Conservation (phyloP, 1,284 basidiomycete species). For the Xerocomus tenax region DNA sequence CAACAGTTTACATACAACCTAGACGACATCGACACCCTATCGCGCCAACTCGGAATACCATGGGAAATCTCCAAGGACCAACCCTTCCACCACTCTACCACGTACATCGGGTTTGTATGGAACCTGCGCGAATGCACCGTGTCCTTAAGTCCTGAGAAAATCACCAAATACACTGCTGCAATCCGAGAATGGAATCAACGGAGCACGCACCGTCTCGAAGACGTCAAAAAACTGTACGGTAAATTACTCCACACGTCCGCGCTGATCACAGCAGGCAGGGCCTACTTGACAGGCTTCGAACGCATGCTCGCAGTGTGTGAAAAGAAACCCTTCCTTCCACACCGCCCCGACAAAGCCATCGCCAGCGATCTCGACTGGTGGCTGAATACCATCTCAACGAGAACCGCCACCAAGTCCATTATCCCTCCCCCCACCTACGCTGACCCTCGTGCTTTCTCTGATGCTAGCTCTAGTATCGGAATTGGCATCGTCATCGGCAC, state of each 20-base stretch:
- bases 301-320: neutral
- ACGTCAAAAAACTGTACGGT: neutral
- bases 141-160: neutral
- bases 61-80: slow-evolving; percentile 14
- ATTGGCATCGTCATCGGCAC: neutral
- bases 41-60: neutral
- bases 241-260: neutral
- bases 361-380: neutral
- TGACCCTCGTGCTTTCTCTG: neutral
- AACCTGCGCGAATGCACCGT: neutral
- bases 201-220: neutral
- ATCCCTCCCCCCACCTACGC: neutral
- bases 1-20: slow-evolving; percentile 1
- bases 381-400: neutral
- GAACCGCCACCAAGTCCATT: neutral
- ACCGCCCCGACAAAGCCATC: neutral
- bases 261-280: neutral
- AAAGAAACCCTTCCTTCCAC: neutral
- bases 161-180: neutral
- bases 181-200: neutral
- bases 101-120: slow-evolving; percentile 9
- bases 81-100: neutral
- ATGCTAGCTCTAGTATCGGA: slow-evolving; percentile 4
- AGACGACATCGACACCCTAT: neutral
- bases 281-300: neutral